Base-by-base conservation (phyloP, 1,284 basidiomycete species). In the Cystobasidium sp. region DNA sequence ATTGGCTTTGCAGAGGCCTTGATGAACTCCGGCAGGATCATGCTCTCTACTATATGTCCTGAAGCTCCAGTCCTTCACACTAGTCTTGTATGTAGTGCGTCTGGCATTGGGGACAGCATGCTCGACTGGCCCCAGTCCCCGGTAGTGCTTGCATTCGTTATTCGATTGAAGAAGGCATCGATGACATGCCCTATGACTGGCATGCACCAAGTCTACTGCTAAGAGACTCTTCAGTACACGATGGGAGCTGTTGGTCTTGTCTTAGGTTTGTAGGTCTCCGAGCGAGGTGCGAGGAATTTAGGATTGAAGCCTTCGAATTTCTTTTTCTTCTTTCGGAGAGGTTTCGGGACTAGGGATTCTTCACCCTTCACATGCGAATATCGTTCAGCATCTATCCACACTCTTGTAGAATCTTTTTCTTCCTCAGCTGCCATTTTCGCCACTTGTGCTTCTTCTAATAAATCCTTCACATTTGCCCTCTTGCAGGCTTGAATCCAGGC, bases 331-430 rank as follows among this genome's bases (percentile, higher is more conserved):
- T 43, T 47, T 22, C n/a, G 47, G 6, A 4, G 22, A 47, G 64
- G 47, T 43, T 39, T 51, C 4, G 51, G 49, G 5, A 14, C 20
- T 12, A 66, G n/a, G 14, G 64, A 47, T n/a, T 51, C 37, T 18
- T 66, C 64, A 8, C 64, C 64, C 12, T 52, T 47, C 14, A 66
- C 51, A 12, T n/a, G 51, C 14, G 51, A 0, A n/a, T 41, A 68
- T 37, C 66, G 52, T 22, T 66, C 63, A 16, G 49, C 52, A 59
- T 73, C 70, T 65, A 73, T 59, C 70, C 70, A 73, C n/a, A 73
- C 63, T 16, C 20, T 43, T 16, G 12, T 14, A 14, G 70, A 73
- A n/a, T 73, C 70, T 9, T 66, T 58, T 37, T 51, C 65, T 24
- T 52, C 43, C 22, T 41, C 31, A 18, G n/a, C 22, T 16, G 31